Conservation (phyloP, 2,329 filamentous ascomycete genomes). For the Cladosporium sp. region DNA sequence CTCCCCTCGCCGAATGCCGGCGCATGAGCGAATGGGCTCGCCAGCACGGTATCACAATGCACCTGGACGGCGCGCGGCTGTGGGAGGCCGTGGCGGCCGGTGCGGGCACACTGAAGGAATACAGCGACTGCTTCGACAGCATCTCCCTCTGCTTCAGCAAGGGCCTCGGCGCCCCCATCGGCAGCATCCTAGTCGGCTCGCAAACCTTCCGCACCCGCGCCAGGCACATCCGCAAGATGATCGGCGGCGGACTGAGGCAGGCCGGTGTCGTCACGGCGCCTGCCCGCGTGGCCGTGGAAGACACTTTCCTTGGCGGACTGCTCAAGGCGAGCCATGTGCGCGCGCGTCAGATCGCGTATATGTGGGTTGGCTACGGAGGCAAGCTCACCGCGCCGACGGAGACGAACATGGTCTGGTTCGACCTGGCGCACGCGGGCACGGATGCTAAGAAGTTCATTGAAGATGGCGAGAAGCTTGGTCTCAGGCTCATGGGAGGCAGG, state of each 20-base stretch:
- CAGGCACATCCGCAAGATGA: constrained; percentile 73
- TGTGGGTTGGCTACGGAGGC: constrained; percentile 69
- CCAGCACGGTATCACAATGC: constrained; percentile 62
- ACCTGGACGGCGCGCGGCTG: constrained; percentile 74
- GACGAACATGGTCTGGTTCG: constrained; percentile 91
- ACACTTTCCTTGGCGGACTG: constrained; percentile 69
- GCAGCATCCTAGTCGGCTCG: constrained; percentile 65
- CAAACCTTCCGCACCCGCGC: constrained; percentile 60
- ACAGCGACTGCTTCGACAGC: constrained; percentile 66
- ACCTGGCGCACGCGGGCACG: constrained; percentile 60
- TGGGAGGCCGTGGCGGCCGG: constrained; percentile 77
- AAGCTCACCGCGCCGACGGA: constrained; percentile 66
- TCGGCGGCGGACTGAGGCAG: constrained; percentile 76
- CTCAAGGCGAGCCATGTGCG: constrained; percentile 58
- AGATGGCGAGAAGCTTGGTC: constrained; percentile 53
- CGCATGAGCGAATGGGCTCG: constrained; percentile 66
- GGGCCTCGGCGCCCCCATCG: constrained; percentile 75
- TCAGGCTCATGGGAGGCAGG: constrained; percentile 54
- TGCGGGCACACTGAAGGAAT: constrained; percentile 63
- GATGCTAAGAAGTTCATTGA: constrained; percentile 50
- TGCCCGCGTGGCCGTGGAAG: constrained; percentile 71
- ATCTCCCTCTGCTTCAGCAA: constrained; percentile 78
- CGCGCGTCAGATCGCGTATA: constrained; percentile 57
- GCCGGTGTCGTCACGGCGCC: constrained; percentile 72
- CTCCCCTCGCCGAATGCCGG: constrained; percentile 67